Evolutionary conservation across 495 filamentous ascomycete genomes (phyloP), one percentile per base, ranked within the genome.

Genomic region (Podospora fimiseda): DNA sequence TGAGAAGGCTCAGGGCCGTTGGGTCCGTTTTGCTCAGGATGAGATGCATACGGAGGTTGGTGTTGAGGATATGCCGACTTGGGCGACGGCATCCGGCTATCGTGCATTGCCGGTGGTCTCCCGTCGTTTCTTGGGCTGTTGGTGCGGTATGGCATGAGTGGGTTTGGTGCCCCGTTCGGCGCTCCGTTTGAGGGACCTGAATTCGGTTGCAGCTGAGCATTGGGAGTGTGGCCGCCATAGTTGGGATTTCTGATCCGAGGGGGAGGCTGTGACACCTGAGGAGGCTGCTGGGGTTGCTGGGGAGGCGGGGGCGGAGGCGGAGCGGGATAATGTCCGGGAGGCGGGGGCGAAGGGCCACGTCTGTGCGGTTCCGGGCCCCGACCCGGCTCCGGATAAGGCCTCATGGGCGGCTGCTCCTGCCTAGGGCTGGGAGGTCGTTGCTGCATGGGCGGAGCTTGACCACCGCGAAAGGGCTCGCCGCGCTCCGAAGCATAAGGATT

Each of bases 61-160:
- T 86, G 83, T 59, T 89, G 90, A 2, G 86, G 82, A 62, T 94
- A 95, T 33, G 78, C 81, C 45, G 86, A 83, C 53, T 86, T 87
- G 21, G 91, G 88, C 9, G 93, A 95, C 14, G 89, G 82, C 57
- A 88, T 85, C 23, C 87, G 82, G 60, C 87, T 86, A 51, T 96
- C 92, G 57, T 90, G 80, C 61, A 64, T 82, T 0, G n/a, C n/a
- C n/a, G 90, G 89, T 43, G 89, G 83, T 18, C 68, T 64, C 47
- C 91, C 85, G 48, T 96, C 92, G 30, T 86, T 81, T 21, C 86
- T 81, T 37, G 91, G 91, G 60, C 86, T 93, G 57, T 82, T 83
- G 24, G 70, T 67, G 56, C 95, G 90, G 54, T 90, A 81, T 50
- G 95, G 80, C 43, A 93, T 90, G 54, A 90, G 76, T 8, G 70